These are phyloP conservation scores for Chlorella variabilis DNA, from an alignment of 163 green algal species.

Conservation along the genomic window DNA sequence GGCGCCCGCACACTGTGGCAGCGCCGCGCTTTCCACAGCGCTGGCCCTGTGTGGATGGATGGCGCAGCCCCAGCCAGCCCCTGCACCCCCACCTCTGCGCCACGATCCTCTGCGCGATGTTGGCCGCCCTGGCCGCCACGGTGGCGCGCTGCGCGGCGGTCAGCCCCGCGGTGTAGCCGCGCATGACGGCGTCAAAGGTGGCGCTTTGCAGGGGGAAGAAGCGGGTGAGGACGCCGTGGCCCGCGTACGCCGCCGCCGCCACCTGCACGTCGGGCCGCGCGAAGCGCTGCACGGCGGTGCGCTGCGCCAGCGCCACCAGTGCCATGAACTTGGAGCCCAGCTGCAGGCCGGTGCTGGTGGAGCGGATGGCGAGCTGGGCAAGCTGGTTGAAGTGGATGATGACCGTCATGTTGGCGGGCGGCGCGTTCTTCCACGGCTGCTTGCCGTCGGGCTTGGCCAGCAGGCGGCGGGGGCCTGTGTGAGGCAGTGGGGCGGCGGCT, in stretches of 20 bases:
- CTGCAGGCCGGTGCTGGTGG: slow-evolving; percentile 9
- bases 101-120: neutral
- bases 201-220: neutral
- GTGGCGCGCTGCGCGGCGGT: neutral
- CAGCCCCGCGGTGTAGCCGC: neutral
- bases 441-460: neutral
- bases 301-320: neutral
- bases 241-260: slow-evolving; percentile 2
- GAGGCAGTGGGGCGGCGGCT: too few species aligned
- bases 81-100: neutral
- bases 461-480: neutral
- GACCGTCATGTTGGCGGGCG: neutral
- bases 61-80: too few species aligned
- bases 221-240: slow-evolving; percentile 9
- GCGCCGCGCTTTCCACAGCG: too few species aligned
- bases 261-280: neutral
- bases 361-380: neutral
- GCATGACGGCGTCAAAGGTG: slow-evolving; percentile 5
- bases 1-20: too few species aligned
- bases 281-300: neutral
- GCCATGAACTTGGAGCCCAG: neutral
- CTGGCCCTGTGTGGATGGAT: too few species aligned
- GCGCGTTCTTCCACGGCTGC: neutral
- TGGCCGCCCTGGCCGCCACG: neutral
- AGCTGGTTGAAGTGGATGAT: slow-evolving; percentile 18